A percentile compares a stretch with the other conserved stretches of the same genome.
Conservation (phyloP, 768 basidiomycete species). For the Omphalotus guepiniiformis region DNA sequence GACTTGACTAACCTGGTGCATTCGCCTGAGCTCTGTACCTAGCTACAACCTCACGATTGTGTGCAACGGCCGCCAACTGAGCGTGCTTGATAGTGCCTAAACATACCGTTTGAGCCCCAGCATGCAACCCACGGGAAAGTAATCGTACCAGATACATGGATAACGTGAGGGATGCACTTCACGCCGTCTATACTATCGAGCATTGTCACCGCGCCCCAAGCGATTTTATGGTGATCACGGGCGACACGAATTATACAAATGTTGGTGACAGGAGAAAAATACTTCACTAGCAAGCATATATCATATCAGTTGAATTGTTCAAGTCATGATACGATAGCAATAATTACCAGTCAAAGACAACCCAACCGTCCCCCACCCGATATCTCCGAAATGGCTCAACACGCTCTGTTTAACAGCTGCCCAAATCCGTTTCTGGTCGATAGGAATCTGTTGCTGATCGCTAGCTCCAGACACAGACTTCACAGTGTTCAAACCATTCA, state of each 20-base stretch:
- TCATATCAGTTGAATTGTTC: slow-evolving; percentile 5
- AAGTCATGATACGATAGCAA: not conserved
- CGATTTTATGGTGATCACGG: slow-evolving; percentile 72
- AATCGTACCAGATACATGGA: slow-evolving; percentile 72
- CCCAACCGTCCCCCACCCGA: slow-evolving; percentile 81
- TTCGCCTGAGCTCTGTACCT: slow-evolving; percentile 54
- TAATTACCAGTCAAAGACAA: slow-evolving; percentile 62
- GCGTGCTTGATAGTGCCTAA: slow-evolving; percentile 85
- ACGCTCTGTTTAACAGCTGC: slow-evolving; percentile 66
- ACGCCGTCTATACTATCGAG: slow-evolving; percentile 57
- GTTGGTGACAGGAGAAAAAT: slow-evolving; percentile 79
- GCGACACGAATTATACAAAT: slow-evolving; percentile 85
- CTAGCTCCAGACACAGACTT: not conserved
- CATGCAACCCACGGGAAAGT: not conserved
- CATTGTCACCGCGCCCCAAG: slow-evolving; percentile 77
- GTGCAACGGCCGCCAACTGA: slow-evolving; percentile 70
- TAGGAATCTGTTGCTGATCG: slow-evolving; percentile 12
- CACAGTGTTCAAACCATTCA: slow-evolving; percentile 14
- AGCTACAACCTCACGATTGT: slow-evolving; percentile 70
- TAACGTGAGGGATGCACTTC: slow-evolving; percentile 66
- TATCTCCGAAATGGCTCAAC: slow-evolving; percentile 73
- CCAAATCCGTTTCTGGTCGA: slow-evolving; percentile 67
- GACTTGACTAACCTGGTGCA: slow-evolving; percentile 48
- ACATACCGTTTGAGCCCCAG: not conserved
- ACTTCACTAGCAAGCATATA: slow-evolving; percentile 62